Base-by-base conservation (phyloP, 345 rosid genomes). In the Eucalyptus caleyi region DNA sequence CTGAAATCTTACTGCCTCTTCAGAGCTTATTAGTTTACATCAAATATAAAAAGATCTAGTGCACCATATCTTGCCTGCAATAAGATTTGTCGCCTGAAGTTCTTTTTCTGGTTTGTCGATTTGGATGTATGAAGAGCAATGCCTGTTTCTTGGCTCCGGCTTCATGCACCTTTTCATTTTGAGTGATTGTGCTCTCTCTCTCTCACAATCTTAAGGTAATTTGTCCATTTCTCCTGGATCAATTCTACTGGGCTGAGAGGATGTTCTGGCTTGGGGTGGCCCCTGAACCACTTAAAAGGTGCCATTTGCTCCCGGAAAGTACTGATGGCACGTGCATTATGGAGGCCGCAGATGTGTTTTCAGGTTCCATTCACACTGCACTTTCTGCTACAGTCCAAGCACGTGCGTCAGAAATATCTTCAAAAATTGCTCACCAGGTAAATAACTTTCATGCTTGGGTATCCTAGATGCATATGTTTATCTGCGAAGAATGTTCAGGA, bases 211-310 rank as follows among this genome's bases (percentile, higher is more conserved):
- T 89, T 92, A 94, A 97, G 99, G 96, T 96, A 88, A 49, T 97
- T 67, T 95, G 99, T 90, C 98, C 99, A 24, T 97, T 97, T 93
- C 89, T 97, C 94, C 62, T 96, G 92, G 99, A 97, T 90, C 99
- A 97, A 90, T 97, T 97, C 92, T 97, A 97, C 89, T 96, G 99
- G 99, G 99, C 99, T 62, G 98, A 96, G 90, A 95, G 94, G 91
- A 96, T 97, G 99, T 90, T 88, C 62, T 97, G 99, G 97, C 97
- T 97, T 88, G 99, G 98, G 89, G 98, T 97, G 91, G 96, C 96
- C 34, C 95, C 97, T 12, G 96, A 95, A 89, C 97, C 98, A 88
- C 90, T 96, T 89, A 92, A 93, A 92, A 93, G 96, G 87, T 91
- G 90, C 87, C 92, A 95, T 89, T 89, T 96, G 88, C 90, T 93